These are phyloP conservation scores for Cadophora sp. DNA, from an alignment of 2,329 filamentous ascomycete genomes.

Conservation along the genomic window DNA sequence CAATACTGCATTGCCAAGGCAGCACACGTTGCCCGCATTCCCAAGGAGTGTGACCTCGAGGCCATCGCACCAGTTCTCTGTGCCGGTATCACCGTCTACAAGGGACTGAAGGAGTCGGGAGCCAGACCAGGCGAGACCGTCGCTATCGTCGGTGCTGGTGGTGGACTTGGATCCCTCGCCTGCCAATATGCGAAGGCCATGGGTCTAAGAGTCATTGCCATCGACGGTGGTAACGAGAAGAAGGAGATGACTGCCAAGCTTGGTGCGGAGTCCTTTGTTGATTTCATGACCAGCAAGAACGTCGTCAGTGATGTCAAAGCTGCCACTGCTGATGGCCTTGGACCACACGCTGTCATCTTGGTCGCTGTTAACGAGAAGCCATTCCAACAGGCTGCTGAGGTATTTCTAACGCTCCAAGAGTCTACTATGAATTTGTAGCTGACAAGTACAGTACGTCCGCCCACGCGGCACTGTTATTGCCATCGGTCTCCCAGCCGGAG, in stretches of 20 bases:
- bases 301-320: constrained; percentile 85
- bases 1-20: constrained; percentile 91
- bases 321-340: constrained; percentile 79
- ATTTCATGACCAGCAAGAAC: constrained; percentile 79
- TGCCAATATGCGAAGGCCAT: constrained; percentile 91
- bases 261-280: constrained; percentile 77
- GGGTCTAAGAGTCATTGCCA: constrained; percentile 81
- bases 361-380: constrained; percentile 89
- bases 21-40: constrained; percentile 81
- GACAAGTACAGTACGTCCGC: constrained; percentile 70
- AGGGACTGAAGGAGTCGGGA: constrained; percentile 85
- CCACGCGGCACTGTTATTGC: constrained; percentile 83
- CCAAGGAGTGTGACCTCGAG: constrained; percentile 78
- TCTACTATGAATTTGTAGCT: background rate
- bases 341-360: constrained; percentile 86
- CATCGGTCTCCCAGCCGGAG: constrained; percentile 85
- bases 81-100: constrained; percentile 88
- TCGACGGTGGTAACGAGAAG: constrained; percentile 87
- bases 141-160: constrained; percentile 86
- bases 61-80: constrained; percentile 82
- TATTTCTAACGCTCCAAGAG: constrained; percentile 7
- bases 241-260: constrained; percentile 70
- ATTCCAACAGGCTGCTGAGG: constrained; percentile 86
- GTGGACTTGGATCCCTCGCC: constrained; percentile 80
- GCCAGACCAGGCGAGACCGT: constrained; percentile 77